Conservation (phyloP, 2,329 filamentous ascomycete species). For the Diaporthe ilicicola region DNA sequence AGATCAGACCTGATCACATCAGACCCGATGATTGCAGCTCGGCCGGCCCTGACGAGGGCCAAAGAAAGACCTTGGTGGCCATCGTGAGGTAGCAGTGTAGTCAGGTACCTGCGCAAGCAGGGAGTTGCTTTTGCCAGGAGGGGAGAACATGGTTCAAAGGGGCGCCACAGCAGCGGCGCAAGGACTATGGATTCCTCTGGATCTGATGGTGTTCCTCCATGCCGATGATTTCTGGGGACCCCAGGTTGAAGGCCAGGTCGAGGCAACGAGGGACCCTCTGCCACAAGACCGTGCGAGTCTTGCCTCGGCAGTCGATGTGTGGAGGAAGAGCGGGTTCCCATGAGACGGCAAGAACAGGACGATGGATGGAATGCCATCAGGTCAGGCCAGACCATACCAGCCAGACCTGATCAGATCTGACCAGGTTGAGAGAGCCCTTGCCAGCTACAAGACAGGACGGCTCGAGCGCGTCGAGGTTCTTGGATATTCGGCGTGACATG, state of each 20-base stretch:
- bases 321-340: background rate
- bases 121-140: background rate
- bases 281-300: background rate
- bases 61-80: background rate
- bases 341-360: background rate
- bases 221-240: background rate
- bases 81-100: background rate
- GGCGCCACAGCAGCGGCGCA: slow-evolving; percentile 1
- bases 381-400: slow-evolving; percentile 17
- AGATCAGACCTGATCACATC: slow-evolving; percentile 20
- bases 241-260: background rate
- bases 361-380: background rate
- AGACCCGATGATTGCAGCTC: slow-evolving; percentile 3
- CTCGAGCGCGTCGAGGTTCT: background rate
- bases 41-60: background rate
- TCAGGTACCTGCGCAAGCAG: background rate
- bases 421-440: slow-evolving; percentile 4
- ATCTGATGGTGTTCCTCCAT: background rate
- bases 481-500: slow-evolving; percentile 1
- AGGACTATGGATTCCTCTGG: background rate
- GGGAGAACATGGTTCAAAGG: background rate
- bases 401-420: slow-evolving; percentile 15
- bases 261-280: background rate
- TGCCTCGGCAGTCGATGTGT: background rate
- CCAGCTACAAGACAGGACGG: background rate